Percentiles rank a stretch among this genome's conserved stretches.
These are phyloP conservation scores for Irineochytrium annulatum DNA, from an alignment of 192 early-diverging fungal genomes.

Conservation along the genomic window DNA sequence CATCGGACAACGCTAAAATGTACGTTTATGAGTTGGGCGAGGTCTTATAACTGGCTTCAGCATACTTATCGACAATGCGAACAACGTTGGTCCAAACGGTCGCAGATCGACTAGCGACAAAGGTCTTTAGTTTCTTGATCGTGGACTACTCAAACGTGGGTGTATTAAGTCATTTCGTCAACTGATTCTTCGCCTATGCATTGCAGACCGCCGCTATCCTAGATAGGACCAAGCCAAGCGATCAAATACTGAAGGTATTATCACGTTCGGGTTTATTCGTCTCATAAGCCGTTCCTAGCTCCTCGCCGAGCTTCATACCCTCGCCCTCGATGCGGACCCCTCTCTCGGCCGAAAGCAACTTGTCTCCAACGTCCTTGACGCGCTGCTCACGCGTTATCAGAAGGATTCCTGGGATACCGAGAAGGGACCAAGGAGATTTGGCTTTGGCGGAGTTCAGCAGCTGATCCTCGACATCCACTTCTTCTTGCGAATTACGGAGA, in stretches of 20 bases:
- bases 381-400: too few species aligned
- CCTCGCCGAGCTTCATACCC: conserved; percentile 9
- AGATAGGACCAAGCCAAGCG: conserved; percentile 32
- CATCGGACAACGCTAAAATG: conserved; percentile 19
- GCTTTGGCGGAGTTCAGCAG: conserved; percentile 53
- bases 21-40: conserved; percentile 2
- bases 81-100: conserved; percentile 16
- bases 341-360: too few species aligned
- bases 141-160: conserved; percentile 46
- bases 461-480: conserved; percentile 57
- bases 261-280: too few species aligned
- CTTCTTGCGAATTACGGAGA: conserved; percentile 36
- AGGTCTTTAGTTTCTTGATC: conserved; percentile 37
- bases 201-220: conserved; percentile 36
- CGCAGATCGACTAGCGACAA: conserved; percentile 14
- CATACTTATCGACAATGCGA: conserved; percentile 5
- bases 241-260: conserved; percentile 34
- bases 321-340: conserved; percentile 5
- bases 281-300: too few species aligned
- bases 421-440: conserved; percentile 33
- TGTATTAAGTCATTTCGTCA: too few species aligned
- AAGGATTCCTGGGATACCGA: conserved; percentile 25
- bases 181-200: too few species aligned
- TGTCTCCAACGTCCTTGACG: too few species aligned
- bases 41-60: conserved; percentile 4